These are phyloP conservation scores for Trametes cinnabarina DNA, from an alignment of 768 basidiomycete species.

Conservation along the genomic window DNA sequence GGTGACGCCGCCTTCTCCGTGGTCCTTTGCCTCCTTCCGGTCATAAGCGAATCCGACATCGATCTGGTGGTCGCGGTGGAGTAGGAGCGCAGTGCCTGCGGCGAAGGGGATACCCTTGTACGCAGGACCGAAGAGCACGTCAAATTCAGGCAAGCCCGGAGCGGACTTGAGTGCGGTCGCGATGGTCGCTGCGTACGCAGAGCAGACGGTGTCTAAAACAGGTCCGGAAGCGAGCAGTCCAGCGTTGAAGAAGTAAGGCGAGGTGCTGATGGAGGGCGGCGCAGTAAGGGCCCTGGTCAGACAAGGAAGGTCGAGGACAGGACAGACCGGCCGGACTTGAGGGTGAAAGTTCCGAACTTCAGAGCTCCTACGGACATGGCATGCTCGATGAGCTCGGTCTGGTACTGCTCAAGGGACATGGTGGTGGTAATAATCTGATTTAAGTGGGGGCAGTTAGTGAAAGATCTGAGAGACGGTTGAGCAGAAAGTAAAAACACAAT, in stretches of 20 bases:
- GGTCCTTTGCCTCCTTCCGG: constrained; percentile 93
- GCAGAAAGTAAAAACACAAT: too few relatives aligned
- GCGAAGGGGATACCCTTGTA: constrained; percentile 98
- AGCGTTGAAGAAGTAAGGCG: constrained; percentile 98
- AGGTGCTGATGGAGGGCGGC: constrained; percentile 47
- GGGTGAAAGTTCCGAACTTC: constrained; percentile 87
- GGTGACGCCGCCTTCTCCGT: constrained; percentile 91
- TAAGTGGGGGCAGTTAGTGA: background rate
- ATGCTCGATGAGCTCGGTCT: constrained; percentile 65
- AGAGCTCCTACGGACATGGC: constrained; percentile 70
- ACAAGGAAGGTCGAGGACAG: constrained; percentile 1
- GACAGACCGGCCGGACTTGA: constrained; percentile 91
- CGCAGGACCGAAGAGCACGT: constrained; percentile 92
- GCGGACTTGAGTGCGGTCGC: constrained; percentile 44
- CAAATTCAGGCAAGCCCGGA: constrained; percentile 47
- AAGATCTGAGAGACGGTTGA: too few relatives aligned
- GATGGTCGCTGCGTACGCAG: constrained; percentile 84
- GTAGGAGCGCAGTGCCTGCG: constrained; percentile 73
- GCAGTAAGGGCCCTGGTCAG: constrained; percentile 11
- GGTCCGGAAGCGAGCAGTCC: constrained; percentile 83
- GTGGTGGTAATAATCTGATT: too few relatives aligned
- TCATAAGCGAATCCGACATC: constrained; percentile 87
- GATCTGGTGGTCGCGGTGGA: constrained; percentile 62
- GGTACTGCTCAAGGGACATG: constrained; percentile 46
- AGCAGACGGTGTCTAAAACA: constrained; percentile 71